These are phyloP conservation scores for Proliferodiscus dingleyae DNA, from an alignment of 2,329 filamentous ascomycete species.

Conservation along the genomic window DNA sequence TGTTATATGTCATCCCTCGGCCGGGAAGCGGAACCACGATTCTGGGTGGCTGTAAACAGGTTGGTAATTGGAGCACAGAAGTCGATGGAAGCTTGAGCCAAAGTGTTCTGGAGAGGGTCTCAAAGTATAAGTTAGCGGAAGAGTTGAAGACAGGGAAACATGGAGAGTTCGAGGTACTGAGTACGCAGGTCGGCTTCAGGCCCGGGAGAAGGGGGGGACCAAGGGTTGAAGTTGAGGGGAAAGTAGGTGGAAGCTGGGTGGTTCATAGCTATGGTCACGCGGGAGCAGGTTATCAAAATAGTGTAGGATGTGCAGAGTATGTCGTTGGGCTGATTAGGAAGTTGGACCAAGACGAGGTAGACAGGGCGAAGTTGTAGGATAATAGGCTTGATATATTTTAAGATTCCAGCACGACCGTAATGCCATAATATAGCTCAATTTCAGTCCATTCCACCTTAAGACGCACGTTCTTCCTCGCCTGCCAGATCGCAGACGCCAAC, in stretches of 20 bases:
- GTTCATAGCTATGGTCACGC: not conserved
- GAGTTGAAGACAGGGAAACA: not conserved
- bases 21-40: not conserved
- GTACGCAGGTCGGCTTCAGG: not conserved
- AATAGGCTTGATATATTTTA: no score
- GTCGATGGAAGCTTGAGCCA: not conserved
- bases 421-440: no score
- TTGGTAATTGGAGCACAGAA: not conserved
- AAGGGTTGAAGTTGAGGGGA: not conserved
- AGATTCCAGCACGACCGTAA: no score
- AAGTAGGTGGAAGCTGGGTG: not conserved
- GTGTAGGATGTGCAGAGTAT: not conserved
- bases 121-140: not conserved
- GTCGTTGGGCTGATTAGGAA: not conserved
- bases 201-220: not conserved
- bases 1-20: not conserved
- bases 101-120: not conserved
- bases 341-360: no score
- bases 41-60: not conserved
- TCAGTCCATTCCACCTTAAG: not conserved
- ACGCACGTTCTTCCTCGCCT: not conserved
- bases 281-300: not conserved
- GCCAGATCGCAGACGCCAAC: conserved; percentile 24
- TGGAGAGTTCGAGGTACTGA: not conserved
- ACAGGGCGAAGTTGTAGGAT: no score